phyloP scores from a whole-genome alignment of 1,139 yeast genomes.

The Pneumocystis carinii region DNA sequence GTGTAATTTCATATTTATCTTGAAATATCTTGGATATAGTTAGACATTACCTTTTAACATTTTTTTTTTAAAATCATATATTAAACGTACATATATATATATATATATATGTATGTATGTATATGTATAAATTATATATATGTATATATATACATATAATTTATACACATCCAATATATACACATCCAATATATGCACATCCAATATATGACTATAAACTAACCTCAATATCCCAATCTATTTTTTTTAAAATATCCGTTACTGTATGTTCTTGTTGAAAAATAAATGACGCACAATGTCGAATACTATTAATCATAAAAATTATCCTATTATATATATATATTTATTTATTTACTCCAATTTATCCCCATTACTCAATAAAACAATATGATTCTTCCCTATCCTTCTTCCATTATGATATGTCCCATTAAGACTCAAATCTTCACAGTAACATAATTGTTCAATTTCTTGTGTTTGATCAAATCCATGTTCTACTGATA shows the following conservation, averaged over 20 bases:
- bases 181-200: not conserved
- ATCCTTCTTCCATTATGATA: conserved; percentile 30
- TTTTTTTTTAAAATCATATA: conserved; percentile 9
- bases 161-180: not conserved
- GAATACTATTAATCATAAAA: conserved; percentile 8
- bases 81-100: conserved; percentile 6
- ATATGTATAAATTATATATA: not conserved
- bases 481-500: conserved; percentile 1
- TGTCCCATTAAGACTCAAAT: conserved; percentile 42
- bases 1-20: conserved; percentile 31
- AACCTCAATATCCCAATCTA: not conserved
- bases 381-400: conserved; percentile 24
- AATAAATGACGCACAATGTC: conserved; percentile 23
- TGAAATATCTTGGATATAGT: not conserved
- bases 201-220: not conserved
- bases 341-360: conserved; percentile 23
- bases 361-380: conserved; percentile 34
- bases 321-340: not conserved
- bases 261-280: conserved; percentile 13
- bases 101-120: not conserved
- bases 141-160: not conserved
- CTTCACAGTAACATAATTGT: conserved; percentile 33
- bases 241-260: not conserved
- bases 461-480: not conserved
- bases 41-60: not conserved